Evolutionary conservation across 2,329 filamentous ascomycete species (phyloP), one percentile per base, ranked within the genome.

Genomic region (Sarocladiaceae sp.): DNA sequence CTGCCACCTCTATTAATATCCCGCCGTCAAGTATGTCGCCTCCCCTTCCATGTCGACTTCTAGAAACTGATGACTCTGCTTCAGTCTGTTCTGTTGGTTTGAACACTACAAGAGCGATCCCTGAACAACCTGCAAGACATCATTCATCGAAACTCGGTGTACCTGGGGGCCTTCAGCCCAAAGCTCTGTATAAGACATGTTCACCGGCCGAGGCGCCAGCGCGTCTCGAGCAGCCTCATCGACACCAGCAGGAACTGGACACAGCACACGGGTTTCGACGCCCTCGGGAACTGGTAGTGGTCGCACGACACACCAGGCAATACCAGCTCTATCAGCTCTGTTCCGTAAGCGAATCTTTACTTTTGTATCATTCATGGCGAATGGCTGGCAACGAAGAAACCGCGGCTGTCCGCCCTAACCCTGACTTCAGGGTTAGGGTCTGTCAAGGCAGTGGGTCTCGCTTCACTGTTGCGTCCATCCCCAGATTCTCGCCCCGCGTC

Each of bases 1-100:
- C n/a, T 44, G 20, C 8, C 17, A 40, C 37, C 22, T 12, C 40
- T 44, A 44, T 44, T 44, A 44, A 44, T 44, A 44, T 44, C 40
- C 12, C 40, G n/a, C n/a, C n/a, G 22, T 44, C 40, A 44, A 26
- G 40, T 44, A 28, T 44, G 40, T 26, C 40, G 6, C 23, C 40
- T 44, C 40, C 40, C 40, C 40, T 26, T 26, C 40, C 20, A 44
- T 28, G 40, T 26, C 17, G 23, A n/a, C 17, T 44, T 26, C 23
- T 22, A 6, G 40, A 44, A 26, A 44, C 11, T 20, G 12, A 44
- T 44, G 15, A 22, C n/a, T 44, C 22, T 26, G 17, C 23, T 28
- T n/a, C 28, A 20, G 12, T 26, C 7, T n/a, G 12, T 3, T 26
- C 23, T 44, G 22, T 44, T 28, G 10, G 40, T n/a, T n/a, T 20